Evolutionary conservation across 1,284 basidiomycete species (phyloP), one percentile per base, ranked within the genome.

Genomic region (Pseudozyma tsukubaensis): DNA sequence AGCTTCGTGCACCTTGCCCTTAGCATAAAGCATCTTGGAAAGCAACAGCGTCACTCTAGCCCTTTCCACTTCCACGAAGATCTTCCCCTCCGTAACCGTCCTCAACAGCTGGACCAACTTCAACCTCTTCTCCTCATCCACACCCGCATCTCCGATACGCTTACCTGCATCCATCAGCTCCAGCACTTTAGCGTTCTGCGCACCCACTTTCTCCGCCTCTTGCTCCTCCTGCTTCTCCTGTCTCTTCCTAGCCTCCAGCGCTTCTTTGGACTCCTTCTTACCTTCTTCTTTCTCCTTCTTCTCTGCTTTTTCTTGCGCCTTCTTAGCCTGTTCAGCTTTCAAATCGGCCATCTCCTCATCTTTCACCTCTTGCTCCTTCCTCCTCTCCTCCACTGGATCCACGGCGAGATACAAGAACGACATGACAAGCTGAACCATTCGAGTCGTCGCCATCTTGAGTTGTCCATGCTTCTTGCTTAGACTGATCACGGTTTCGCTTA

Each of bases 61-160:
- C 72, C 97, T 89, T 37, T 94, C 94, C 4, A 97, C 94, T 87
- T 99, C 97, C 58, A 99, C 88, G 87, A 96, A 98, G 78, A 99
- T 95, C 94, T 98, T 99, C 64, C 96, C 96, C 86, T 98, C 96
- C 0, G 96, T 97, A 36, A 99, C 93, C 52, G 89, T 88, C 80
- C 97, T 89, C 75, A 99, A 85, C 3, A 94, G 94, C 86, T 96
- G 91, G 45, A 84, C 76, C 13, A 84, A 43, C 65, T 81, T 76
- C 44, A 78, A 39, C 16, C 75, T 53, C 19, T 40, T 48, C n/a
- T 68, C 69, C 16, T 76, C 68, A 21, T 56, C 58, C 1, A 84
- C 59, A 9, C 78, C 81, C 0, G 37, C 50, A 50, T 82, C 70
- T 11, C 82, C 82, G 18, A 82, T 74, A 4, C 55, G 57, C 49